Percentiles rank a stretch among this genome's conserved stretches.
Evolutionary conservation across 495 filamentous ascomycete species (phyloP).

Genomic region (Penicillium desertorum): DNA sequence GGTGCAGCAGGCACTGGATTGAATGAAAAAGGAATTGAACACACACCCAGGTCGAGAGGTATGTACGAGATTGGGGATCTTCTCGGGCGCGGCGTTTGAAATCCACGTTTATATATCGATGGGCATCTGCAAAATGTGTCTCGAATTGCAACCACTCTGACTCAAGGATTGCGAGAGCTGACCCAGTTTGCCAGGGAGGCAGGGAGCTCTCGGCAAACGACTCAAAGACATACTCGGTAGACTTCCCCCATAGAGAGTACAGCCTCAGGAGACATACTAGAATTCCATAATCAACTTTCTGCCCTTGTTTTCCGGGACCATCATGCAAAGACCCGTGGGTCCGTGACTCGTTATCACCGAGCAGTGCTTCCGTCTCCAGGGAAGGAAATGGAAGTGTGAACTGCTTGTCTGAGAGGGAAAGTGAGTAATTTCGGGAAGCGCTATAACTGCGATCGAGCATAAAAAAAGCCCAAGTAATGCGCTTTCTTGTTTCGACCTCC

Average conservation of each 20-base stretch:
- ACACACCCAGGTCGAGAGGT: constrained; percentile 31
- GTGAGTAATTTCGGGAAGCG: constrained; percentile 29
- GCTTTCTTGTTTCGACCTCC: constrained; percentile 16
- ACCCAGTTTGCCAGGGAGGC: constrained; percentile 33
- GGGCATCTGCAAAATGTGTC: constrained; percentile 30
- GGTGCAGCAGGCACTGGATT: constrained; percentile 30
- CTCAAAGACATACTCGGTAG: constrained; percentile 33
- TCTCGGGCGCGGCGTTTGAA: constrained; percentile 28
- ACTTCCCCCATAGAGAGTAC: constrained; percentile 32
- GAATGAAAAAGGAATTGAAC: constrained; percentile 36
- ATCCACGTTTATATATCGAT: constrained; percentile 33
- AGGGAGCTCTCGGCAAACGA: constrained; percentile 16
- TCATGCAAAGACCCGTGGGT: constrained; percentile 20
- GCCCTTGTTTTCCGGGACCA: constrained; percentile 20
- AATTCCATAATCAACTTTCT: constrained; percentile 28
- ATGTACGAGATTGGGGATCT: constrained; percentile 23
- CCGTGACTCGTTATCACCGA: not conserved
- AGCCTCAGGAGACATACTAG: constrained; percentile 27
- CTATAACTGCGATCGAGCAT: constrained; percentile 36
- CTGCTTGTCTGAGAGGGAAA: constrained; percentile 30
- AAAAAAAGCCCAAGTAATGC: constrained; percentile 34
- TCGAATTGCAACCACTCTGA: constrained; percentile 37
- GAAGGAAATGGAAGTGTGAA: constrained; percentile 28
- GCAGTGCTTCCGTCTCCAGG: not conserved
- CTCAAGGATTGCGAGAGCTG: constrained; percentile 27